These are phyloP conservation scores for Protomyces pachydermus DNA, from an alignment of 1,139 yeast species.

Conservation along the genomic window DNA sequence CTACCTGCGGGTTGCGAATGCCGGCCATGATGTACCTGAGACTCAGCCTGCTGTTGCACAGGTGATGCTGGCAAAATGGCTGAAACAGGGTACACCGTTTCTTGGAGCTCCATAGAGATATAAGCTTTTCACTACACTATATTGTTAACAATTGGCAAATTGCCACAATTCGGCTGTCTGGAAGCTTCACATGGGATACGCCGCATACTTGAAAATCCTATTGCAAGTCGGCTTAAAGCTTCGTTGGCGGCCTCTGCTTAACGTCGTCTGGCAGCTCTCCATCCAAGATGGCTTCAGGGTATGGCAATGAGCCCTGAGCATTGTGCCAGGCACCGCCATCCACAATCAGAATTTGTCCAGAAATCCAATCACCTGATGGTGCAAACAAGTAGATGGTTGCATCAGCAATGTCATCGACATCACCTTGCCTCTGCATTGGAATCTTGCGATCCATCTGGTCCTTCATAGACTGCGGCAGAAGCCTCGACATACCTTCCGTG, in stretches of 20 bases:
- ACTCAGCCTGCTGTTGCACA: not conserved
- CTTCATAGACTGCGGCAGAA: conserved; percentile 45
- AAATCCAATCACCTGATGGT: conserved; percentile 46
- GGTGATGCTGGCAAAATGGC: not conserved
- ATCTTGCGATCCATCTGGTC: conserved; percentile 46
- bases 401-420: conserved; percentile 76
- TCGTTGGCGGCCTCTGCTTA: conserved; percentile 15
- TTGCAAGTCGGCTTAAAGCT: not conserved
- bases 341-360: conserved; percentile 63
- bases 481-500: conserved; percentile 72
- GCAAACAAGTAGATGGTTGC: conserved; percentile 48
- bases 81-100: not conserved
- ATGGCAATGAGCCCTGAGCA: conserved; percentile 22
- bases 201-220: too few relatives aligned
- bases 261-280: conserved; percentile 16
- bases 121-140: too few relatives aligned
- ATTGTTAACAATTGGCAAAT: too few relatives aligned
- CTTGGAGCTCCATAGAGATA: too few relatives aligned
- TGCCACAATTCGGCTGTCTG: too few relatives aligned
- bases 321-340: conserved; percentile 62
- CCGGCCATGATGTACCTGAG: not conserved
- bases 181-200: too few relatives aligned
- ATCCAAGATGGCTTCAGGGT: conserved; percentile 18
- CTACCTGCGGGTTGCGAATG: not conserved
- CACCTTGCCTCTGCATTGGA: conserved; percentile 75